Conservation (phyloP, 2,329 filamentous ascomycete species). For the Venturia oleaginea region DNA sequence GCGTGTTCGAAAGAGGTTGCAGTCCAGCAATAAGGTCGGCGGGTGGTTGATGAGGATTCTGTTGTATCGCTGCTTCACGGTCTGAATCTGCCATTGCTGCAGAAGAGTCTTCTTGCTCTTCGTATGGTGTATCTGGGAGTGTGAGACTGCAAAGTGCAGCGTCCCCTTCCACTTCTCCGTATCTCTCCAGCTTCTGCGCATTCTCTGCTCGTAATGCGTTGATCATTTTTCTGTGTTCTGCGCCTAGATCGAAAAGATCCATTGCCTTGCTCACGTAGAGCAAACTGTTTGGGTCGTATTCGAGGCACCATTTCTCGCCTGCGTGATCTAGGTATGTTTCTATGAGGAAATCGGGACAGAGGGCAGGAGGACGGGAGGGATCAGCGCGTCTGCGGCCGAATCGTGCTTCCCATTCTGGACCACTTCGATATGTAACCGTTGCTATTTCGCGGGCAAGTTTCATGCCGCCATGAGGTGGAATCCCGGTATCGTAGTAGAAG, state of each 20-base stretch:
- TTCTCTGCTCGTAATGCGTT: constrained; percentile 53
- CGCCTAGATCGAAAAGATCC: constrained; percentile 91
- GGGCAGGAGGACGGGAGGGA: constrained; percentile 71
- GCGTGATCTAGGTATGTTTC: constrained; percentile 98
- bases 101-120: constrained; percentile 59
- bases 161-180: constrained; percentile 26
- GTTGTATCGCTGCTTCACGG: background rate
- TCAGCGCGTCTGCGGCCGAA: constrained; percentile 86
- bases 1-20: constrained; percentile 60
- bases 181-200: constrained; percentile 46
- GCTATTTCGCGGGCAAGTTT: constrained; percentile 96
- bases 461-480: constrained; percentile 94
- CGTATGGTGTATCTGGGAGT: constrained; percentile 73
- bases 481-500: constrained; percentile 75
- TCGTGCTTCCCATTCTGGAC: constrained; percentile 93
- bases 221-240: constrained; percentile 57
- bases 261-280: constrained; percentile 98
- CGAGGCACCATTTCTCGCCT: constrained; percentile 94
- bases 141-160: constrained; percentile 62
- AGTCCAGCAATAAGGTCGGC: constrained; percentile 73
- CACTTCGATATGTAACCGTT: constrained; percentile 92
- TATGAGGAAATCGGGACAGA: constrained; percentile 97
- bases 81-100: constrained; percentile 9
- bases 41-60: constrained; percentile 48
- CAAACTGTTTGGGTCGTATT: constrained; percentile 91